These are phyloP conservation scores for Sclerotinia glacialis DNA, from an alignment of 2,329 filamentous ascomycete species.

Conservation along the genomic window DNA sequence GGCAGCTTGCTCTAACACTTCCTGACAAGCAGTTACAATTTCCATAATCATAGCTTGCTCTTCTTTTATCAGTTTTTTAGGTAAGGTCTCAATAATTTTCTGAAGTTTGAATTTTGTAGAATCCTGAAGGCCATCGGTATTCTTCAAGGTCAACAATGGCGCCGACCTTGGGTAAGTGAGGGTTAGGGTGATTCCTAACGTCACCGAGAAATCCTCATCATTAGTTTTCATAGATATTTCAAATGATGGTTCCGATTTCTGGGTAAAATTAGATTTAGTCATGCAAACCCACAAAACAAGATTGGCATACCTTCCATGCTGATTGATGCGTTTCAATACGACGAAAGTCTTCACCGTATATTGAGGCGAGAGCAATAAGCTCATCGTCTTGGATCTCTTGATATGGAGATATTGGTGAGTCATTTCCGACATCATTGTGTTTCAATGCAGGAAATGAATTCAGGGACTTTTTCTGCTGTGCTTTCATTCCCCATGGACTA, in stretches of 20 bases:
- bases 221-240: constrained; percentile 73
- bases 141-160: constrained; percentile 68
- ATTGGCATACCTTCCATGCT: constrained; percentile 76
- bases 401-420: constrained; percentile 59
- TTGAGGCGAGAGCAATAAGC: constrained; percentile 77
- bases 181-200: constrained; percentile 76
- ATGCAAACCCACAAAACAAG: background rate
- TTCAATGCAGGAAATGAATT: constrained; percentile 33
- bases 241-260: constrained; percentile 81
- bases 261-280: constrained; percentile 23
- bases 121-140: constrained; percentile 62
- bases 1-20: constrained; percentile 82
- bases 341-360: constrained; percentile 86
- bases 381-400: constrained; percentile 85
- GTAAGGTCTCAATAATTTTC: constrained; percentile 58
- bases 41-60: constrained; percentile 55
- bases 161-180: constrained; percentile 87
- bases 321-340: constrained; percentile 65
- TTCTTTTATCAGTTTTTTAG: constrained; percentile 50
- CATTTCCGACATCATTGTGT: constrained; percentile 33
- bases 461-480: constrained; percentile 41
- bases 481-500: constrained; percentile 40
- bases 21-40: constrained; percentile 50
- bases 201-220: constrained; percentile 68
- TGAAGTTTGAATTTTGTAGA: constrained; percentile 69